Conservation (phyloP, 441 rosid genomes). For the Pelargonium fulgidum region DNA sequence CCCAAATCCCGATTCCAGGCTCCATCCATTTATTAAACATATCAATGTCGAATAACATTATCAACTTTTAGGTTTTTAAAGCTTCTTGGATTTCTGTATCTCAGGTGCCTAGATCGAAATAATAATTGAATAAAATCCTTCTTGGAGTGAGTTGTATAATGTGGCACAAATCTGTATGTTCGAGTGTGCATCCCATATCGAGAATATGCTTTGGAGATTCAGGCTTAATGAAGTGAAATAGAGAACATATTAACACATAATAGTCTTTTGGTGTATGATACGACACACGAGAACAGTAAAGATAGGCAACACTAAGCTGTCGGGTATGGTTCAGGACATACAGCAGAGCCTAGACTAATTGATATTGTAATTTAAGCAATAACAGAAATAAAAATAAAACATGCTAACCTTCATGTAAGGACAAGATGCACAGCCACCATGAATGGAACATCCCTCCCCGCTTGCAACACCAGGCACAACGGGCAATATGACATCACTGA, state of each 20-base stretch:
- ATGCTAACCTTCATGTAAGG: slow-evolving; percentile 88
- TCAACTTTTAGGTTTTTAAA: no score
- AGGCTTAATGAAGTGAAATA: no score
- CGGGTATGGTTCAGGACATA: no score
- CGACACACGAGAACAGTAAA: no score
- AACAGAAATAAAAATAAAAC: background rate
- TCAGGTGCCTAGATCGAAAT: no score
- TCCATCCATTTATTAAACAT: background rate
- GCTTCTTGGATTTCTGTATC: no score
- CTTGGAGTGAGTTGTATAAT: no score
- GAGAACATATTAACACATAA: no score
- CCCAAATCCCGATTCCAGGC: background rate
- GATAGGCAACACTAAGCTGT: no score
- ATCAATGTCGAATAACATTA: no score
- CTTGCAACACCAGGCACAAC: slow-evolving; percentile 86
- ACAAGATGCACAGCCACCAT: slow-evolving; percentile 97
- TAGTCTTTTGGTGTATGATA: background rate
- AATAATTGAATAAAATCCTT: no score
- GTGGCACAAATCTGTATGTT: no score
- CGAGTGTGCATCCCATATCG: background rate
- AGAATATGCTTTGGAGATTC: background rate
- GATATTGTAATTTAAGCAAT: background rate
- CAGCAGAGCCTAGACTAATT: background rate
- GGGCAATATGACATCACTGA: slow-evolving; percentile 47
- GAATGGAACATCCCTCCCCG: slow-evolving; percentile 91